Evolutionary conservation across 306 rosid species (phyloP).

Genomic region (Sindora glabra): DNA sequence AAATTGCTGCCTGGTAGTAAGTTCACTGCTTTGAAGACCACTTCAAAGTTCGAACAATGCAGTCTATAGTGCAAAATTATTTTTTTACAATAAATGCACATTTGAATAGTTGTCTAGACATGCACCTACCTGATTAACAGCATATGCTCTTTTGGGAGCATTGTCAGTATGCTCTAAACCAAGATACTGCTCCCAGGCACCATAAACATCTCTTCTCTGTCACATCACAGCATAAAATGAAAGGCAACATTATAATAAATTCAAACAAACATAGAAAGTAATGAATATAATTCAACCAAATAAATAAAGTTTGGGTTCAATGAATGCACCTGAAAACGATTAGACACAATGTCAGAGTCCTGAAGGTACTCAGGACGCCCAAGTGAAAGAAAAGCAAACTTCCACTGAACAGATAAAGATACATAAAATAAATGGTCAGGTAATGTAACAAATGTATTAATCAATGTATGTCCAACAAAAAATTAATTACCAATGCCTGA

Average conservation of each 20-base stretch:
- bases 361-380: constrained; percentile 87
- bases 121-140: constrained; percentile 58
- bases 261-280: not conserved
- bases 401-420: constrained; percentile 52
- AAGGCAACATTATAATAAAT: no score
- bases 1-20: no score
- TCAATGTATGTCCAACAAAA: not conserved
- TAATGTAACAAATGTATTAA: not conserved
- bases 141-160: constrained; percentile 68
- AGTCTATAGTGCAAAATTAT: no score
- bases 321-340: constrained; percentile 62
- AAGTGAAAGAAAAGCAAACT: constrained; percentile 72
- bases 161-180: constrained; percentile 83
- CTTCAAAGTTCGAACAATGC: no score
- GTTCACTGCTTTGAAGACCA: no score
- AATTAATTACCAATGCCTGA: not conserved
- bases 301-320: not conserved
- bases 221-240: not conserved
- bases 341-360: constrained; percentile 67
- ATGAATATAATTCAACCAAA: not conserved
- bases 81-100: no score
- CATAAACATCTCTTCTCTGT: constrained; percentile 85
- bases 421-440: not conserved
- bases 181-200: constrained; percentile 95
- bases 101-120: not conserved